These are phyloP conservation scores for Phytophthora meadii DNA, from an alignment of 352 stramenopile genomes.

Conservation along the genomic window DNA sequence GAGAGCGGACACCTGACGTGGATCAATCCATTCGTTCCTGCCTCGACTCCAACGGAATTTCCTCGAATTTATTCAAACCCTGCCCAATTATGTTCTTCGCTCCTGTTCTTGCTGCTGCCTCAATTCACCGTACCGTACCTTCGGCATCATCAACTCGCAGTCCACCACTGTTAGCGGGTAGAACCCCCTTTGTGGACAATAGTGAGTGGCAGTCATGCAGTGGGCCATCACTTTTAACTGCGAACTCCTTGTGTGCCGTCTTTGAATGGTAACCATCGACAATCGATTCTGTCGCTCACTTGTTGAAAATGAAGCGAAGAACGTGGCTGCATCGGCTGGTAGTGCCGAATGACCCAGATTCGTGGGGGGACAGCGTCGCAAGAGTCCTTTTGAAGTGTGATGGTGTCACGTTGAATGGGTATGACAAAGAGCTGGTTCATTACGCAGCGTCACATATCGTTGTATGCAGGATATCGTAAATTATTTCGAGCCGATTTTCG, in stretches of 20 bases:
- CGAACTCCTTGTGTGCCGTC: too few species aligned
- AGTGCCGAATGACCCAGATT: neutral
- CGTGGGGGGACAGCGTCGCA: neutral
- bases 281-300: too few species aligned
- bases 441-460: neutral
- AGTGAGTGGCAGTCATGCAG: too few species aligned
- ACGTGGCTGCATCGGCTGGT: neutral
- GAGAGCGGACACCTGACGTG: neutral
- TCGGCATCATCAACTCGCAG: constrained; percentile 34
- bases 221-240: too few species aligned
- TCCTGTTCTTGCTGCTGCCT: constrained; percentile 17
- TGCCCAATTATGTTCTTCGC: constrained; percentile 28
- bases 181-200: too few species aligned
- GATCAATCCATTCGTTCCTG: neutral
- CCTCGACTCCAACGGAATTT: constrained; percentile 11
- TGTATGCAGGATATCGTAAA: neutral
- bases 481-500: neutral
- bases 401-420: neutral
- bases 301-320: neutral
- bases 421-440: neutral
- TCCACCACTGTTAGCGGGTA: constrained; percentile 25
- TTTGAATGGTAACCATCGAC: too few species aligned
- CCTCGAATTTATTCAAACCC: constrained; percentile 7
- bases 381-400: neutral
- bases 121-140: constrained; percentile 23